Percentiles rank a stretch among this genome's conserved stretches.
Conservation (phyloP, 176 grass and related monocot species). For the Zizania latifolia region DNA sequence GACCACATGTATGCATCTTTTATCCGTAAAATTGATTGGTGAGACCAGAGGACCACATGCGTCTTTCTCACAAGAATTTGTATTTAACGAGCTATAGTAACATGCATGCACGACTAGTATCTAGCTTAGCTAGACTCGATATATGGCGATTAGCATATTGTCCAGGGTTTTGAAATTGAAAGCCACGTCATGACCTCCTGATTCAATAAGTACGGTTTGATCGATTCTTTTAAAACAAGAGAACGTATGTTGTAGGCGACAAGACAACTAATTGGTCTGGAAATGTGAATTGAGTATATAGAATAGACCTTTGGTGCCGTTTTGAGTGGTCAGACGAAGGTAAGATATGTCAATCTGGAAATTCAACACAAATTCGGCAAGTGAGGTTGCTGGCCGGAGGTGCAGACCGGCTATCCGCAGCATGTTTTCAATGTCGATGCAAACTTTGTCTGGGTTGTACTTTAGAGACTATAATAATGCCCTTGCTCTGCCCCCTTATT, state of each 20-base stretch:
- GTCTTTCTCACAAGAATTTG: constrained; percentile 14
- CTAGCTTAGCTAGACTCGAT: no score
- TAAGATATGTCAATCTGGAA: no score
- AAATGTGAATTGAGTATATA: neutral
- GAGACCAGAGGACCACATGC: neutral
- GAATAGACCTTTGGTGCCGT: neutral
- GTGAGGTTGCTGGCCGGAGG: no score
- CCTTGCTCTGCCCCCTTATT: no score
- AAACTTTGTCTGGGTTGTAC: no score
- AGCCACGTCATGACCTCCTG: neutral
- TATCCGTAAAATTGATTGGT: constrained; percentile 5
- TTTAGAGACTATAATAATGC: no score
- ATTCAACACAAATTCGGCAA: no score
- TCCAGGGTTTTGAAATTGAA: neutral
- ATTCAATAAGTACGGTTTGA: neutral
- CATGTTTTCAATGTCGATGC: no score
- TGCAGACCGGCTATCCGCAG: no score
- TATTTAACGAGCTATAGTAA: neutral
- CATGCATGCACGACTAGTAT: neutral
- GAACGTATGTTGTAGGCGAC: neutral
- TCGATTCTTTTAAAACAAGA: neutral
- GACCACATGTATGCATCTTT: neutral
- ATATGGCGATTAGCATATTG: neutral
- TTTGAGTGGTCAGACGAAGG: neutral
- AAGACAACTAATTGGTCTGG: neutral